These are phyloP conservation scores for Dactylellina haptotyla DNA, from an alignment of 2,329 filamentous ascomycete genomes.

Conservation along the genomic window DNA sequence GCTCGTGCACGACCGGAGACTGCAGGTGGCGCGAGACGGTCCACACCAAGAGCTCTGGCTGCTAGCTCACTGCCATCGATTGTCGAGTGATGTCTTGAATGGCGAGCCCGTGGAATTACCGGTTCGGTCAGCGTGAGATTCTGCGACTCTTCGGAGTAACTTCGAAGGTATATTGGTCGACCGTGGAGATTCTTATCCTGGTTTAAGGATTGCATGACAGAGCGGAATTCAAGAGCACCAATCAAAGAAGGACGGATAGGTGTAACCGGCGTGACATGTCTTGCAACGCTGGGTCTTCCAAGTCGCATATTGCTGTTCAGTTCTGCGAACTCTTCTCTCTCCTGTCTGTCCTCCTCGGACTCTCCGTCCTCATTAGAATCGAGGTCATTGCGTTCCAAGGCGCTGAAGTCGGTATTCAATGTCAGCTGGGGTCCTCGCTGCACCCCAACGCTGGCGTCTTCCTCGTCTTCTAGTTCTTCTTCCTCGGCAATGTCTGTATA, in stretches of 20 bases:
- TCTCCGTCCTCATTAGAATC: conserved; percentile 69
- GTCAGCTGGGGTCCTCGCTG: conserved; percentile 63
- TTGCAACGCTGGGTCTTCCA: conserved; percentile 71
- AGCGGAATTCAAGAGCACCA: conserved; percentile 91
- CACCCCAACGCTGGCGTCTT: conserved; percentile 67
- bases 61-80: conserved; percentile 35
- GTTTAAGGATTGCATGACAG: conserved; percentile 85
- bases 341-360: conserved; percentile 64
- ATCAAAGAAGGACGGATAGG: conserved; percentile 90
- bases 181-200: conserved; percentile 80
- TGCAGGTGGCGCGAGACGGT: conserved; percentile 54
- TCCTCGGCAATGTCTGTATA: conserved; percentile 63
- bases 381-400: conserved; percentile 71
- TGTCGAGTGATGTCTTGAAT: conserved; percentile 60
- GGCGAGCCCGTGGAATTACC: conserved; percentile 60
- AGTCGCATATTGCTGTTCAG: conserved; percentile 94
- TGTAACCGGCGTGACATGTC: conserved; percentile 76
- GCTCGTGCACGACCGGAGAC: conserved; percentile 64
- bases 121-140: conserved; percentile 62
- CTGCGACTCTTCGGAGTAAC: conserved; percentile 73
- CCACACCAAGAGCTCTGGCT: background rate
- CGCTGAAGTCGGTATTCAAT: conserved; percentile 72
- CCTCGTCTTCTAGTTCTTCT: conserved; percentile 68
- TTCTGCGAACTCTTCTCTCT: conserved; percentile 78
- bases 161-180: conserved; percentile 74